These are phyloP conservation scores for Strobilomyces dryophilus DNA, from an alignment of 768 basidiomycete genomes.

Conservation along the genomic window DNA sequence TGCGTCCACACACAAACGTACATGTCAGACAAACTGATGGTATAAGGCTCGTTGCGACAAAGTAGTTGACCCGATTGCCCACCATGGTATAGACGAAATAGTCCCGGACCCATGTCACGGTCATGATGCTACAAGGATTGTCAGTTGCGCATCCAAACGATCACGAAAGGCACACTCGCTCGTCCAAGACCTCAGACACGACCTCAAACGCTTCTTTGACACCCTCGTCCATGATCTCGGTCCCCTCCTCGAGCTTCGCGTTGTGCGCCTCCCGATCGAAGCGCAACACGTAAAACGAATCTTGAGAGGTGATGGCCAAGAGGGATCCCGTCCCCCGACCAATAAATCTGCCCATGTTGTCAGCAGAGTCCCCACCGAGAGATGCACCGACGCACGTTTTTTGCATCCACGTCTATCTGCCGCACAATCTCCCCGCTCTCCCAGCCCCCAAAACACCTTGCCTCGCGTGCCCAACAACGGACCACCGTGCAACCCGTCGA, in stretches of 20 bases:
- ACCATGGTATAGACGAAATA: conserved; percentile 96
- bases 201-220: conserved; percentile 96
- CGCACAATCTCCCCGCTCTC: conserved; percentile 92
- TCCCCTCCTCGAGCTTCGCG: conserved; percentile 69
- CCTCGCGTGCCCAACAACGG: conserved; percentile 82
- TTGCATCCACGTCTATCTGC: conserved; percentile 92
- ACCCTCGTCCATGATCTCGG: conserved; percentile 81
- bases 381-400: conserved; percentile 55
- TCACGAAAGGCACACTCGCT: conserved; percentile 41
- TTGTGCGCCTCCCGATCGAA: conserved; percentile 90
- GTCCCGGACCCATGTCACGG: conserved; percentile 98
- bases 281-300: conserved; percentile 88
- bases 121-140: conserved; percentile 62
- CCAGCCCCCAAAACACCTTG: conserved; percentile 98
- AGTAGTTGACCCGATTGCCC: conserved; percentile 88
- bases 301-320: conserved; percentile 83
- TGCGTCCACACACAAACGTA: conserved; percentile 48
- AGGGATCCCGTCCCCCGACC: conserved; percentile 90
- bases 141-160: neutral
- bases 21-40: conserved; percentile 93
- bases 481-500: conserved; percentile 86
- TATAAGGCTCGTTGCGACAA: conserved; percentile 89
- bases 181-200: conserved; percentile 81
- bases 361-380: neutral
- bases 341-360: conserved; percentile 57